A percentile compares a stretch with the other conserved stretches of the same genome.
phyloP scores from a whole-genome alignment of 305 asterid species.

The Solanum hybrid region DNA sequence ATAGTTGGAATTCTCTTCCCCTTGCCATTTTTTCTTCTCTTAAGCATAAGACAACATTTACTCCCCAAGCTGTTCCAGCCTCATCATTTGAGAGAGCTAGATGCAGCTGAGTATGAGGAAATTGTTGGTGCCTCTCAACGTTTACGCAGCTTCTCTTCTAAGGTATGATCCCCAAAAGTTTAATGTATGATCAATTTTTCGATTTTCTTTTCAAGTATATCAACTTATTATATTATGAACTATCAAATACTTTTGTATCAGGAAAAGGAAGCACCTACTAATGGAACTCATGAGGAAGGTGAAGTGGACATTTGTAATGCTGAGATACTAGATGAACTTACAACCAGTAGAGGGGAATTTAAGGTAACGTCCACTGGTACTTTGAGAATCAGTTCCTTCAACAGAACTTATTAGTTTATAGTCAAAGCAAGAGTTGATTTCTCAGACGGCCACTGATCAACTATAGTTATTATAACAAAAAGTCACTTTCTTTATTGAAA shows the following conservation, averaged over 20 bases:
- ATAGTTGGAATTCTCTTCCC: slow-evolving; percentile 74
- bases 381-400: neutral
- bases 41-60: slow-evolving; percentile 44
- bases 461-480: neutral
- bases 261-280: slow-evolving; percentile 23
- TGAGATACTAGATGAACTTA: slow-evolving; percentile 53
- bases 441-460: neutral
- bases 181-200: neutral
- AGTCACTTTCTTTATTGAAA: neutral
- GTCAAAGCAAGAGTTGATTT: neutral
- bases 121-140: slow-evolving; percentile 28
- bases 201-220: neutral
- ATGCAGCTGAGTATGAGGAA: slow-evolving; percentile 36
- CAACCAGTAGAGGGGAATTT: neutral
- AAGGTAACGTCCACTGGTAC: neutral
- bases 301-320: slow-evolving; percentile 24
- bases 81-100: slow-evolving; percentile 28
- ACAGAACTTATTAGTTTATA: slow-evolving; percentile 1
- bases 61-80: slow-evolving; percentile 48
- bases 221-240: neutral
- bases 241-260: neutral
- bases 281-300: slow-evolving; percentile 8
- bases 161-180: slow-evolving; percentile 12
- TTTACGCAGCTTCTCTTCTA: slow-evolving; percentile 22
- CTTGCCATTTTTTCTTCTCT: slow-evolving; percentile 55